Evolutionary conservation across 1,284 basidiomycete genomes (phyloP), one percentile per base, ranked within the genome.

Genomic region (Cryptococcus sp.): DNA sequence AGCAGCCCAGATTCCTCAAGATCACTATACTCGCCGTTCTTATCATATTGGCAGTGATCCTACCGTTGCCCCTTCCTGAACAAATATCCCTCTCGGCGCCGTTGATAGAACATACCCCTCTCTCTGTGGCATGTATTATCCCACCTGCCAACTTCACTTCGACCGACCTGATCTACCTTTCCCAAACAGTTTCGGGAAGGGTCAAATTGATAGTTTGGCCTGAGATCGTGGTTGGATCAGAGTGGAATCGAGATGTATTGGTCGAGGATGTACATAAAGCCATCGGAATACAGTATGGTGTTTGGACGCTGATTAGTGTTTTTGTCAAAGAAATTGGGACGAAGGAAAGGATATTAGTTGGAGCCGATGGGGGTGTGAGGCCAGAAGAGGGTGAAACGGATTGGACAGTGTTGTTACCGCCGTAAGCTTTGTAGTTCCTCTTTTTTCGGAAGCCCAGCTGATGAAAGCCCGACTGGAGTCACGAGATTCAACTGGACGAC

Each of bases 151-250:
- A 23, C 7, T 16, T 9, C 7, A n/a, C 46, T 1, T 23, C 25
- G 2, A 25, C 50, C 21, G 40, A 39, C 3, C 43, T 54, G 36
- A 45, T 64, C 3, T 23, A 48, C 11, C 45, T 49, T n/a, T 36
- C 51, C 0, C 32, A 47, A 21, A 48, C 45, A 0, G 10, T 59
- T 7, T 58, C 48, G 1, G 46, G 45, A 23, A 32, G 25, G 4
- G 58, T 56, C 7, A 58, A 54, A n/a, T 42, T 60, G 7, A 42
- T 61, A 37, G 32, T 64, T 18, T 53, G 50, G 42, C 62, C 62
- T 0, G 60, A 64, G 41, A 49, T 43, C 16, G 56, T 53, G 2
- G 16, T 60, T 7, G 3, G 13, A 4, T 25, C 48, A 9, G 9
- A 19, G 11, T 18, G 14, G 3, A 52, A 56, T 4, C 41, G 48